Percentiles rank a stretch among this genome's conserved stretches.
phyloP scores from a whole-genome alignment of 1,284 basidiomycete genomes.

The Heterobasidion annosum region DNA sequence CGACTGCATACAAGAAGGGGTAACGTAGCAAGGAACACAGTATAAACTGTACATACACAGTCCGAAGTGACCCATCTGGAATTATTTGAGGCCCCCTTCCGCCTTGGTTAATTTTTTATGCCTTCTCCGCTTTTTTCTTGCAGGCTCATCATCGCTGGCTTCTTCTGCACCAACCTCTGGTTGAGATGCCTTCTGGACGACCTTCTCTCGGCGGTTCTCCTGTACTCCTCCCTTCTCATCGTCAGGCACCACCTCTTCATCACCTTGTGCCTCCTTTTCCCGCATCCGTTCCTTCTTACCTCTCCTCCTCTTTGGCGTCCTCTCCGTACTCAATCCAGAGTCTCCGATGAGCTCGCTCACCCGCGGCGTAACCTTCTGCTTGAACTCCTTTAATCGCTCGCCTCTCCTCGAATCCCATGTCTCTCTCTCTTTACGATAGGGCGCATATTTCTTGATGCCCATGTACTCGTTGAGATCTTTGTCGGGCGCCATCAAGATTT shows the following conservation, averaged over 20 bases:
- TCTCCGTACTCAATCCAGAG: slow-evolving; percentile 1
- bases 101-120: slow-evolving; percentile 21
- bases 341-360: background rate
- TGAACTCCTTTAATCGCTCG: slow-evolving; percentile 71
- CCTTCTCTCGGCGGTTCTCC: slow-evolving; percentile 5
- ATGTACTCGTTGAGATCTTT: slow-evolving; percentile 89
- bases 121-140: slow-evolving; percentile 27
- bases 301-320: slow-evolving; percentile 50
- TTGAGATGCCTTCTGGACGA: slow-evolving; percentile 1
- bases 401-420: slow-evolving; percentile 59
- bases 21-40: too few species aligned
- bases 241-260: slow-evolving; percentile 7
- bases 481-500: slow-evolving; percentile 92
- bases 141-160: slow-evolving; percentile 9
- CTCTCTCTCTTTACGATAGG: slow-evolving; percentile 60
- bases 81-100: background rate
- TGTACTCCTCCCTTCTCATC: background rate
- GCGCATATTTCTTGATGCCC: slow-evolving; percentile 83
- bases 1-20: too few species aligned
- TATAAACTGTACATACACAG: too few species aligned
- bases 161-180: slow-evolving; percentile 4
- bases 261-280: slow-evolving; percentile 24
- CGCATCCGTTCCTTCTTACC: slow-evolving; percentile 71
- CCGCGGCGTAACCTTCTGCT: slow-evolving; percentile 35
- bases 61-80: too few species aligned